Conservation (phyloP, 1,284 basidiomycete species). For the Exobasidium rhododendri region DNA sequence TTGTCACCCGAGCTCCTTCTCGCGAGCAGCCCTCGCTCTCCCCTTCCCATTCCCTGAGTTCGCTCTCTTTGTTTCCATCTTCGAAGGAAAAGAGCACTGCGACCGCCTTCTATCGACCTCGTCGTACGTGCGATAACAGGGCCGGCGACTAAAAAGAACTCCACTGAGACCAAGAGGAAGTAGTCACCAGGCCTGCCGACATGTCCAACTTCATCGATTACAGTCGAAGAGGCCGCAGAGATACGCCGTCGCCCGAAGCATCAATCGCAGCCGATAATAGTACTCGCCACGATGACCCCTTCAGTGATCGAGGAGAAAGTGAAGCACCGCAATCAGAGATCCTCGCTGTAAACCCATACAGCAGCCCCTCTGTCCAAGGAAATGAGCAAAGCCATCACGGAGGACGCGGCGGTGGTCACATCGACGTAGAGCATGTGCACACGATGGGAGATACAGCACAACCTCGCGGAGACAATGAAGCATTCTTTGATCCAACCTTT, state of each 20-base stretch:
- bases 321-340: slow-evolving; percentile 2
- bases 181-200: too few relatives aligned
- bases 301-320: neutral
- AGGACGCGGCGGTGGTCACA: slow-evolving; percentile 10
- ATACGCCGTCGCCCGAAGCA: slow-evolving; percentile 20
- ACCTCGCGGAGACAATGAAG: slow-evolving; percentile 8
- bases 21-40: too few relatives aligned
- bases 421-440: slow-evolving; percentile 14
- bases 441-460: slow-evolving; percentile 9
- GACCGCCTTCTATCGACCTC: too few relatives aligned
- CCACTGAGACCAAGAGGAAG: too few relatives aligned
- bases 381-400: neutral
- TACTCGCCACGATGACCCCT: slow-evolving; percentile 4
- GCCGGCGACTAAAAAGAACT: too few relatives aligned
- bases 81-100: too few relatives aligned
- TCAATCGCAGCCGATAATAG: neutral
- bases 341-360: neutral
- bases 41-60: too few relatives aligned
- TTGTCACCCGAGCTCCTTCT: too few relatives aligned
- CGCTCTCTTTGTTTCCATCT: too few relatives aligned
- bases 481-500: slow-evolving; percentile 44
- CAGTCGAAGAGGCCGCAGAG: slow-evolving; percentile 23
- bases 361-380: too few relatives aligned
- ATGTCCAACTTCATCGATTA: slow-evolving; percentile 38
- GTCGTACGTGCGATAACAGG: too few relatives aligned